Evolutionary conservation across 225 moss, liverwort and hornwort genomes (phyloP), one percentile per base, ranked within the genome.

Genomic region (Sphagnum tenellum): DNA sequence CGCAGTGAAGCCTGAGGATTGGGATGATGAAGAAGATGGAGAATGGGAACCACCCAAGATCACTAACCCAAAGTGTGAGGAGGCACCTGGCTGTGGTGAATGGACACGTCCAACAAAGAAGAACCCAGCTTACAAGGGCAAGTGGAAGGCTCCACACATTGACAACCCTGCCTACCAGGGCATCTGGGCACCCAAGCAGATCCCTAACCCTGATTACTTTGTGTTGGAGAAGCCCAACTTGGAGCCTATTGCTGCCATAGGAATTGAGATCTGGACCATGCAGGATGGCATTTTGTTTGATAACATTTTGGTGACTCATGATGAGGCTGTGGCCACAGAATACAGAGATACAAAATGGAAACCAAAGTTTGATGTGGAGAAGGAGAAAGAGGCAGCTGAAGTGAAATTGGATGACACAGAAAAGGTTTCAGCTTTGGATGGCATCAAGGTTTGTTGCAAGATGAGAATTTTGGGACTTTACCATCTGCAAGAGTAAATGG

Each of bases 181-280:
- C 0, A 67, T 86, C 12, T 86, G 86, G 86, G 74, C 82, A 8
- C 79, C 86, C 29, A 64, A 75, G 73, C 59, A 86, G 79, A 86
- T 86, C 11, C 9, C 69, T 0, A 86, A 86, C 63, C 82, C 86
- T 2, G 86, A 86, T 12, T 77, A 71, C 64, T 86, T 86, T 56
- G 79, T 82, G 64, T 67, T 86, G 61, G 82, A 86, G 73, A 86
- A 75, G 71, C 67, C 86, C 2, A 62, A 86, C 47, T 50, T 86
- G 73, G 82, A 82, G 55, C 78, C 86, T 3, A 79, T 86, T 64
- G 75, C 82, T 4, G 86, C 86, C 0, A 86, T 86, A 10, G 86
- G 86, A 9, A 86, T 86, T 66, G 86, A 86, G 53, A 86, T 86
- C 71, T 86, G 86, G 86, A 86, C 86, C 44, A 86, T 86, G 86